Conservation (phyloP, 1,139 yeast species). For the Hansenula sp. region DNA sequence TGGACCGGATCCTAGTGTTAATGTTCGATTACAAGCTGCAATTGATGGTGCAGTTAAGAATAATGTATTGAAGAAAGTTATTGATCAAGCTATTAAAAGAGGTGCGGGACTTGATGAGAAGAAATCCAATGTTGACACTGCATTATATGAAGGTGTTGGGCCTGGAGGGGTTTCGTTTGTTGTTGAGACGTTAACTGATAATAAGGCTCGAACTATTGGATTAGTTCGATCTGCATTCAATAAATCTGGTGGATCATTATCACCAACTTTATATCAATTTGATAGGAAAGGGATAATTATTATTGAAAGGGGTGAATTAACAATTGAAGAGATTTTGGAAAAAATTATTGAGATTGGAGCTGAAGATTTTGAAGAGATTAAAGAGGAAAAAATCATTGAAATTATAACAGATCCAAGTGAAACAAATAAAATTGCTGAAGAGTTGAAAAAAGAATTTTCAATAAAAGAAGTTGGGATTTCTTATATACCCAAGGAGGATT, state of each 20-base stretch:
- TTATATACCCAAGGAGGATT: slow-evolving; percentile 62
- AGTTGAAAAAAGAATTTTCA: slow-evolving; percentile 51
- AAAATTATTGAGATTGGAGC: slow-evolving; percentile 77
- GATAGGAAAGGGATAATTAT: slow-evolving; percentile 71
- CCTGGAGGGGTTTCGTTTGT: slow-evolving; percentile 89
- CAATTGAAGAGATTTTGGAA: slow-evolving; percentile 66
- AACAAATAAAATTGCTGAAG: slow-evolving; percentile 57
- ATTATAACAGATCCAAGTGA: slow-evolving; percentile 59
- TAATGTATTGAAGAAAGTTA: slow-evolving; percentile 79
- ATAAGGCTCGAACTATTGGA: slow-evolving; percentile 77
- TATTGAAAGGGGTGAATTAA: slow-evolving; percentile 35
- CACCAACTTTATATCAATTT: slow-evolving; percentile 78
- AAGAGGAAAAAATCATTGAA: slow-evolving; percentile 36
- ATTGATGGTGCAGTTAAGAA: slow-evolving; percentile 75
- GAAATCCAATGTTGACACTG: slow-evolving; percentile 40
- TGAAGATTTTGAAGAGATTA: slow-evolving; percentile 66
- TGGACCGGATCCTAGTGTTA: slow-evolving; percentile 55
- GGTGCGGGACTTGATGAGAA: slow-evolving; percentile 60
- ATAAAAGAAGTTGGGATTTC: slow-evolving; percentile 71
- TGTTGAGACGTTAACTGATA: slow-evolving; percentile 84
- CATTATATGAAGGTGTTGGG: slow-evolving; percentile 79
- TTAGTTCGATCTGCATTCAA: slow-evolving; percentile 72
- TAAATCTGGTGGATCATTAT: slow-evolving; percentile 64
- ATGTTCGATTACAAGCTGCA: slow-evolving; percentile 69
- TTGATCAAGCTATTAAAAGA: slow-evolving; percentile 82